These are phyloP conservation scores for Chamaenerion angustifolium DNA, from an alignment of 345 rosid genomes.

Conservation along the genomic window DNA sequence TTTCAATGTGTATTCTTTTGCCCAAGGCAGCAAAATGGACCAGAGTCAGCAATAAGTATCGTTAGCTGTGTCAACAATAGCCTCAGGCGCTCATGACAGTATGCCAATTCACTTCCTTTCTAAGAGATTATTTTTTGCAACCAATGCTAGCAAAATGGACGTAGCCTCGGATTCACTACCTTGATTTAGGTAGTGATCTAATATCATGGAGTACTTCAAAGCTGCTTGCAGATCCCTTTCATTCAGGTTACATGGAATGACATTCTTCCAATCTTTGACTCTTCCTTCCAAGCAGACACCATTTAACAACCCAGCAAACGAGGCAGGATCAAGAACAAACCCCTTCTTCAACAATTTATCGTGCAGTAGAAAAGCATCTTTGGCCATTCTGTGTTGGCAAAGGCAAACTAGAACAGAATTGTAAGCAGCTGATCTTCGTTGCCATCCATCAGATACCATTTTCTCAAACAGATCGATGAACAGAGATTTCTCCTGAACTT, in stretches of 20 bases:
- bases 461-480: slow-evolving; percentile 30
- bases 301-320: slow-evolving; percentile 43
- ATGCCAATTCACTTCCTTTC: neutral
- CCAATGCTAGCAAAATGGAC: slow-evolving; percentile 27
- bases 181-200: slow-evolving; percentile 28
- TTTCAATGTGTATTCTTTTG: no score
- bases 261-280: slow-evolving; percentile 39
- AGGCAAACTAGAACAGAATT: slow-evolving; percentile 48
- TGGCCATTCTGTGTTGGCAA: slow-evolving; percentile 51
- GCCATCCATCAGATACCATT: slow-evolving; percentile 59
- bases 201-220: slow-evolving; percentile 26
- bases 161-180: slow-evolving; percentile 34
- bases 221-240: slow-evolving; percentile 35
- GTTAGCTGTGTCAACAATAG: neutral
- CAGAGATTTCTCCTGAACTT: slow-evolving; percentile 23
- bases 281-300: slow-evolving; percentile 51
- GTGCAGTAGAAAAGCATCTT: slow-evolving; percentile 39
- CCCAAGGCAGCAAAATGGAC: no score
- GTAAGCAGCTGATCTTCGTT: slow-evolving; percentile 37
- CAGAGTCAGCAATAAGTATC: no score
- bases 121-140: slow-evolving; percentile 9
- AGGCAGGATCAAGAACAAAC: slow-evolving; percentile 43
- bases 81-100: neutral
- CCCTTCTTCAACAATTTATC: slow-evolving; percentile 46
- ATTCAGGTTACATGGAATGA: slow-evolving; percentile 24